Percentiles rank a stretch among this genome's conserved stretches.
phyloP scores from a whole-genome alignment of 192 early-diverging fungal species.

The Coemansia sp. region DNA sequence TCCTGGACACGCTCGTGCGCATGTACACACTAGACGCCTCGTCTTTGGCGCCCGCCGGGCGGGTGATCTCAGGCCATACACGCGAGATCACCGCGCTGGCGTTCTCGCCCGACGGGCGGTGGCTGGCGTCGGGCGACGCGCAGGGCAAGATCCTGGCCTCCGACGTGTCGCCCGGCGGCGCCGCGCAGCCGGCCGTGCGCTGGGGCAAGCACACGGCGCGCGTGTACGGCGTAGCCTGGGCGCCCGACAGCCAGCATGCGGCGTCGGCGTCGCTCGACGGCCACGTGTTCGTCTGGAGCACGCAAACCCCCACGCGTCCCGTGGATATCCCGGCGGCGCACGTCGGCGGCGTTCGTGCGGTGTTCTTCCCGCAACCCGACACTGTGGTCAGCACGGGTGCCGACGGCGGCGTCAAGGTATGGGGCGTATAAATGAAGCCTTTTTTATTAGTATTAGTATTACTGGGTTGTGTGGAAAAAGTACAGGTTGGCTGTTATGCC shows the following conservation, averaged over 20 bases:
- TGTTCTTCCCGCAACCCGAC: conserved; percentile 64
- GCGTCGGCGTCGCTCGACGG: conserved; percentile 86
- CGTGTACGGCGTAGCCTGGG: conserved; percentile 81
- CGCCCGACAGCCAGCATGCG: conserved; percentile 66
- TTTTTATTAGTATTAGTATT: no score
- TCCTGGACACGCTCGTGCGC: conserved; percentile 63
- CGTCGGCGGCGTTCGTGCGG: conserved; percentile 71
- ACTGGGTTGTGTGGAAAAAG: no score
- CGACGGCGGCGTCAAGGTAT: conserved; percentile 80
- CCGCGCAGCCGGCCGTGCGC: conserved; percentile 48
- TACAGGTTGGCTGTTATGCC: conserved; percentile 50
- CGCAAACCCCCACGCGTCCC: conserved; percentile 73
- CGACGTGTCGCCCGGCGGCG: conserved; percentile 53
- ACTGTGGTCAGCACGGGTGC: conserved; percentile 73
- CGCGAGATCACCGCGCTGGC: conserved; percentile 77
- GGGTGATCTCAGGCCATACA: conserved; percentile 35
- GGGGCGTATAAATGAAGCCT: conserved; percentile 33
- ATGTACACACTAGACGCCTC: conserved; percentile 56
- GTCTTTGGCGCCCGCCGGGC: conserved; percentile 23
- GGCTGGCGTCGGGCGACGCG: conserved; percentile 80
- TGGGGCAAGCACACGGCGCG: conserved; percentile 92
- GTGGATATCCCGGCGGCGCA: conserved; percentile 81
- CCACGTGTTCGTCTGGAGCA: conserved; percentile 87
- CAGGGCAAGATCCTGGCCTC: conserved; percentile 78
- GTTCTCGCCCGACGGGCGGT: conserved; percentile 67